Base-by-base conservation (phyloP, 1,284 basidiomycete species). In the Sparassis latifolia region DNA sequence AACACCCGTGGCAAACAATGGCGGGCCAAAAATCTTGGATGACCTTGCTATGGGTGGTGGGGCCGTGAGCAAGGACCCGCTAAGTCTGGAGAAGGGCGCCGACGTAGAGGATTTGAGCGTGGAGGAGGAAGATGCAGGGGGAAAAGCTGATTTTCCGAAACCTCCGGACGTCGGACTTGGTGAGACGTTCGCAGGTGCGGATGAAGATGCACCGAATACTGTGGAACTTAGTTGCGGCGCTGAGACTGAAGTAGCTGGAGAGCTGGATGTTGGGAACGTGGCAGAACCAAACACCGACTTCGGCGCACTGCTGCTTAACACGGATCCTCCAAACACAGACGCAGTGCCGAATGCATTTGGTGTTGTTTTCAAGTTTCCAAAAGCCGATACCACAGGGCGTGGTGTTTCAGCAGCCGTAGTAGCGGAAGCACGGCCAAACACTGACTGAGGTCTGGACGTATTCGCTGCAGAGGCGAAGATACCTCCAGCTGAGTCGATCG, bases 231-330 rank as follows among this genome's bases (percentile, higher is more conserved):
- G 31, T 44, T 6, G 42, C n/a, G 42, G 31, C 2, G 50, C 30
- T 42, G 45, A 9, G n/a, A 39, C 20, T 2, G 53, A 29, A 3
- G 35, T 29, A 5, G 38, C 10, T n/a, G 48, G 20, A 38, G 37
- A 33, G 9, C 42, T 43, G 30, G 9, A 42, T 12, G 29, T 33
- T 29, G 29, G 33, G 40, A 48, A 50, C 10, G 32, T 37, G 31
- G 57, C 50, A 32, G 37, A 9, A 9, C 53, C 53, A 32, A 60
- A 51, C 2, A 49, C 52, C 5, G 58, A 52, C 42, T 51, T 52
- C 2, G 58, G 44, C 1, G 52, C n/a, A 20, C 38, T 41, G 20
- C 37, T 42, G 3, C 52, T 48, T 33, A 52, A 52, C 10, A 39
- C 47, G 4, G 54, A 55, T 2, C 46, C 42, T 2, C 39, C 10